Conservation (phyloP, 169 alveolate genomes). For the Theileria equi region DNA sequence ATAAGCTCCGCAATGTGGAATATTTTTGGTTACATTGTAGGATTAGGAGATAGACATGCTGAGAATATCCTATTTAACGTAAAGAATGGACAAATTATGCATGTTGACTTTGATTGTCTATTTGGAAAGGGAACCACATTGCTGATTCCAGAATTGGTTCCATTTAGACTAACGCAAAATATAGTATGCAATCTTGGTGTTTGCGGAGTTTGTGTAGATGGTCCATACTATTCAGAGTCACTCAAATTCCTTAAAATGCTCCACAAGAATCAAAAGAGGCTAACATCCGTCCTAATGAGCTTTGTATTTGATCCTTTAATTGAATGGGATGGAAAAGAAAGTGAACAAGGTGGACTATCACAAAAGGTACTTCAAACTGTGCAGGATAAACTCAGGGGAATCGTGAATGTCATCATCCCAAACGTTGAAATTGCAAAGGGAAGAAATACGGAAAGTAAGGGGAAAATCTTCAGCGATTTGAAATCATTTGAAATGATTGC, state of each 20-base stretch:
- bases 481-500: conserved; percentile 35
- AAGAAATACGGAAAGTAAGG: conserved; percentile 53
- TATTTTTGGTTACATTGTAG: conserved; percentile 94
- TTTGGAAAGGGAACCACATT: conserved; percentile 94
- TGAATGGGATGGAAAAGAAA: conserved; percentile 75
- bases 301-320: conserved; percentile 93
- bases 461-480: conserved; percentile 73
- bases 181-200: conserved; percentile 91
- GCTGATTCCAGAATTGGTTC: conserved; percentile 96
- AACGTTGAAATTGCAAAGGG: conserved; percentile 77
- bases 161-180: conserved; percentile 96
- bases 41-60: conserved; percentile 97
- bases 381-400: conserved; percentile 35
- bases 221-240: conserved; percentile 56
- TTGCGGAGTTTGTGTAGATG: conserved; percentile 43
- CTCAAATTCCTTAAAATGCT: conserved; percentile 54
- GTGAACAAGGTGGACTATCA: conserved; percentile 13
- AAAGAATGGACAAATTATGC: conserved; percentile 88
- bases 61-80: conserved; percentile 92
- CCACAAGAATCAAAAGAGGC: conserved; percentile 39
- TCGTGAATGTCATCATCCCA: conserved; percentile 32
- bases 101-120: conserved; percentile 97
- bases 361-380: conserved; percentile 35
- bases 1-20: conserved; percentile 89
- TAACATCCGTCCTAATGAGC: conserved; percentile 63